These are phyloP conservation scores for Populus deltoides DNA, from an alignment of 345 rosid genomes.

Conservation along the genomic window DNA sequence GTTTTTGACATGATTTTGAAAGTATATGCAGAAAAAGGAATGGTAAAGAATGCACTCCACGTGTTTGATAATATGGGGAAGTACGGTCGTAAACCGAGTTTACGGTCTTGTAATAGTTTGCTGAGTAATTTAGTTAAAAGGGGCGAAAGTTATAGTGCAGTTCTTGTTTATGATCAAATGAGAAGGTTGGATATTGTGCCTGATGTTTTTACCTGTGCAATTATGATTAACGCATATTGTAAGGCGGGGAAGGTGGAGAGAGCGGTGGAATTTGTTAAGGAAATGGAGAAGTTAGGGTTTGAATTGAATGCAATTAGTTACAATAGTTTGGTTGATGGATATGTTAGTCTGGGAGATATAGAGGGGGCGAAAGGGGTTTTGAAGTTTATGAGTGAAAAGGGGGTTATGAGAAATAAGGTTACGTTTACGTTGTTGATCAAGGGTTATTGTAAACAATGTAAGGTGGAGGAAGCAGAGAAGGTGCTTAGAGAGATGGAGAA, in stretches of 20 bases:
- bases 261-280: conserved; percentile 49
- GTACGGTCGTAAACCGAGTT: conserved; percentile 55
- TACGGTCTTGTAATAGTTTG: conserved; percentile 67
- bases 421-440: conserved; percentile 60
- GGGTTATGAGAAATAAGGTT: conserved; percentile 45
- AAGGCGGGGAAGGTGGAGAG: conserved; percentile 44
- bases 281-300: conserved; percentile 51
- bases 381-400: conserved; percentile 48
- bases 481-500: conserved; percentile 38
- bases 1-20: conserved; percentile 85
- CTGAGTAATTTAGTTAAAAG: conserved; percentile 60
- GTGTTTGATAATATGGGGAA: conserved; percentile 87
- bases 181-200: conserved; percentile 57
- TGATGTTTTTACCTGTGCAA: conserved; percentile 66
- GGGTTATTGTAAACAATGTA: conserved; percentile 49
- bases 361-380: conserved; percentile 45
- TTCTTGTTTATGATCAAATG: conserved; percentile 72
- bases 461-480: conserved; percentile 60
- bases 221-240: conserved; percentile 72
- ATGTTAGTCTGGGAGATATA: conserved; percentile 54
- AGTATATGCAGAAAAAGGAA: conserved; percentile 55
- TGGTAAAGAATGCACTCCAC: conserved; percentile 63
- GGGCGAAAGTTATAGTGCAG: conserved; percentile 47
- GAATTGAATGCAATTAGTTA: conserved; percentile 63
- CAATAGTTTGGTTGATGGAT: conserved; percentile 76